Evolutionary conservation across 192 early-diverging fungal species (phyloP), one percentile per base, ranked within the genome.

Genomic region (Podila horticola): DNA sequence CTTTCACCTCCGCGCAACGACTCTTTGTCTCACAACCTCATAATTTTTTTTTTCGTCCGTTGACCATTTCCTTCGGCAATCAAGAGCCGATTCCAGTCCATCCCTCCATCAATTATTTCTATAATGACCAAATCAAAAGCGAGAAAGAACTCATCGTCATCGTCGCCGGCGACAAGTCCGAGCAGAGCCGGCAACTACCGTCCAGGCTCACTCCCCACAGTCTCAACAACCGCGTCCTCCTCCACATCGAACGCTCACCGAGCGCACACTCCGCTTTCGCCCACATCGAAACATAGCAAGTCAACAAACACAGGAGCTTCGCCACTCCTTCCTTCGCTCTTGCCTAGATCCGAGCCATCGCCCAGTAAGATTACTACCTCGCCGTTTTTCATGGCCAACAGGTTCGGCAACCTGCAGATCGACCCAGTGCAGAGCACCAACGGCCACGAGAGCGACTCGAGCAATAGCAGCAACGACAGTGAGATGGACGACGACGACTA

Each of bases 51-150:
- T 57, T 71, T 63, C 5, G n/a, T 57, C 29, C 45, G 9, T 31
- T 67, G 26, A 48, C 6, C 59, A 5, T 28, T 48, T 60, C 34
- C 60, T 24, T 11, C 30, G 38, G 20, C 19, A 24, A 28, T 30
- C 4, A 10, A 38, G 29, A 29, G 29, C 58, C 38, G 20, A n/a
- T 17, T 38, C 51, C 58, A 26, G 38, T 13, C 28, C 33, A 11
- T 36, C 22, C 38, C 33, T 20, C 24, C 19, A 22, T 28, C 41
- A 38, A 13, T 22, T 41, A 10, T 64, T 64, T 58, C 22, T 38
- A 67, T 62, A 51, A 81, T 81, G 77, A 66, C 77, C 64, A 81
- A 73, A 58, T 69, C 77, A 29, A 81, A 69, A 72, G 69, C 77
- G 10, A 62, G 70, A 31, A 72, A 55, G 22, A 60, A 60, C 13